These are phyloP conservation scores for Mucor irregularis DNA, from an alignment of 371 early-diverging fungal species.

Conservation along the genomic window DNA sequence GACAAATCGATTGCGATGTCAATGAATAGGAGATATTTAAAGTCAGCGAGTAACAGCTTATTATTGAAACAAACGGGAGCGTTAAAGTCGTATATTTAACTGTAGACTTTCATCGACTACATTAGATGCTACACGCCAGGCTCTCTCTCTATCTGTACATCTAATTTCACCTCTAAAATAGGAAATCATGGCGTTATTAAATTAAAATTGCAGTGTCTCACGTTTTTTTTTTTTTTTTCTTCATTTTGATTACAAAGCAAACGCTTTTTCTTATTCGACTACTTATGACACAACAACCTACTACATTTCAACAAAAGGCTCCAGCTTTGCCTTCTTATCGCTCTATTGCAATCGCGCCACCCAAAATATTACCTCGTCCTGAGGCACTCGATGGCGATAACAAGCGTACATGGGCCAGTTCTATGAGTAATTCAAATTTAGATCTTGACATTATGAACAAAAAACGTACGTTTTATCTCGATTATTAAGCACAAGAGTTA, in stretches of 20 bases:
- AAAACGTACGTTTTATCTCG: neutral
- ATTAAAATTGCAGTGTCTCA: no score
- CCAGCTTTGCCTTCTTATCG: conserved; percentile 6
- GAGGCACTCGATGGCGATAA: neutral
- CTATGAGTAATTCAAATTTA: neutral
- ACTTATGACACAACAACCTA: conserved; percentile 3
- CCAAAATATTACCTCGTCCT: conserved; percentile 16
- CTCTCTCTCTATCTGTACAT: no score
- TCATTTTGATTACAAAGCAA: neutral
- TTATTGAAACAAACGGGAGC: no score
- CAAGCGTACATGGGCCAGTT: conserved; percentile 24
- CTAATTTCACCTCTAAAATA: no score
- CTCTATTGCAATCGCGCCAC: conserved; percentile 16
- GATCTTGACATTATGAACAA: neutral
- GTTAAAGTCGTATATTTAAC: no score
- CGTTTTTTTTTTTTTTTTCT: conserved; percentile 1
- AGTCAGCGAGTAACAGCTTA: no score
- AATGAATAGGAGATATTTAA: no score
- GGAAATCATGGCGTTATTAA: no score
- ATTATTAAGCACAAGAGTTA: neutral
- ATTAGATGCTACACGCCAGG: no score
- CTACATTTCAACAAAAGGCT: neutral
- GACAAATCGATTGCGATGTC: no score
- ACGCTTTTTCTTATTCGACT: no score
- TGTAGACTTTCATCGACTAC: no score